Evolutionary conservation across 495 filamentous ascomycete genomes (phyloP).

Genomic region (Daldinia concentrica): DNA sequence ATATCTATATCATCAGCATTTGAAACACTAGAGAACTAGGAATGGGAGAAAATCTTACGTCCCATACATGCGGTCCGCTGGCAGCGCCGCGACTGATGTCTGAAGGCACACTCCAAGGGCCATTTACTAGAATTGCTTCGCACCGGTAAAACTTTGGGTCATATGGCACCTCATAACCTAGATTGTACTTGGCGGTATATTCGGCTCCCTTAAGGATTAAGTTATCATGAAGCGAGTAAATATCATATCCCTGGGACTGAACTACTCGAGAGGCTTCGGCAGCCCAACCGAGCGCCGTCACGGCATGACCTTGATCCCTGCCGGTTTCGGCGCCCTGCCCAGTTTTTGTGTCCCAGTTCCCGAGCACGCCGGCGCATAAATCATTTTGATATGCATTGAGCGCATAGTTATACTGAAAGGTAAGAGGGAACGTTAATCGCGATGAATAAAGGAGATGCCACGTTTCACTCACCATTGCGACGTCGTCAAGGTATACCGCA

Average conservation of each 20-base stretch:
- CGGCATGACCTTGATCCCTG: slow-evolving; percentile 10
- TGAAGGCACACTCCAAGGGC: slow-evolving; percentile 48
- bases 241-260: slow-evolving; percentile 49
- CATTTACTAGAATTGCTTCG: slow-evolving; percentile 50
- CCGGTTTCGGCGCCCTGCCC: background rate
- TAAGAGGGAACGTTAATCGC: background rate
- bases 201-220: slow-evolving; percentile 39
- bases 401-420: background rate
- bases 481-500: slow-evolving; percentile 53
- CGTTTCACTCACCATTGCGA: background rate
- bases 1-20: background rate
- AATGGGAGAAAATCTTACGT: background rate
- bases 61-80: background rate
- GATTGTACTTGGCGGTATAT: background rate
- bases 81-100: slow-evolving; percentile 5
- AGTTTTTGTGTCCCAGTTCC: background rate
- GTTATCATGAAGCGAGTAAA: slow-evolving; percentile 46
- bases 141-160: slow-evolving; percentile 50
- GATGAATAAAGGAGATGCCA: background rate
- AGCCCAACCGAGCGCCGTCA: slow-evolving; percentile 40
- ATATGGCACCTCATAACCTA: slow-evolving; percentile 46
- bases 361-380: background rate
- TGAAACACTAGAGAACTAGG: background rate
- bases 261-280: slow-evolving; percentile 41
- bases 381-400: background rate